Base-by-base conservation (phyloP, 768 basidiomycete species). In the Russula sp. region DNA sequence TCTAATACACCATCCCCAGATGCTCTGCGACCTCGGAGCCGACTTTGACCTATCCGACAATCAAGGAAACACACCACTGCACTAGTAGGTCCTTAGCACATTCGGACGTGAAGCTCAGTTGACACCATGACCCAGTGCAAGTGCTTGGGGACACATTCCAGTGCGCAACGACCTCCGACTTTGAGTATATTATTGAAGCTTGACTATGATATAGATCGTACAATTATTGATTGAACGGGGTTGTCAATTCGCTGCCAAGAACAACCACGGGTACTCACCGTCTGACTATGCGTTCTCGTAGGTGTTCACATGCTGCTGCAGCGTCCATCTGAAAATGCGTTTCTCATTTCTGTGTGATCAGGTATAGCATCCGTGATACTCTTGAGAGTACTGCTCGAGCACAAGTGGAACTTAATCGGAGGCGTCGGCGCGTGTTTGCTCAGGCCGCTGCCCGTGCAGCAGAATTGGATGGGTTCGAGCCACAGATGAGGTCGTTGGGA, bases 271-370 rank as follows among this genome's bases (percentile, higher is more conserved):
- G 0, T 97, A 93, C 71, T 91, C 90, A 10, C 87, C 95, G 10
- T 86, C 87, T 0, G 95, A 98, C 74, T 97, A 95, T 72, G 92
- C 94, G 16, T 97, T 91, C 72, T 90, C 89, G 83, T 90, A 70
- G 62, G 87, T 79, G 39, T 48, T 58, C 45, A 58, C 29, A 14
- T 42, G 13, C 20, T 57, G 42, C 45, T 22, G 36, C 18, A 18
- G 58, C 18, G 14, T 56, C 59, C 20, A 55, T 46, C 66, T 66
- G 65, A 69, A 61, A 68, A 68, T 61, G 46, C 35, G 13, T 49
- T 43, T 51, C 16, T 56, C 25, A 56, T 66, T 43, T 52, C 16
- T 59, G 56, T 66, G 46, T 56, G 38, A 58, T 47, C 66, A 93
- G 90, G 48, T 84, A 81, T 68, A 87, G 78, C 68, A 93, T 88